Conservation (phyloP, 208 protist species). For the Acanthamoeba rhysodes region DNA sequence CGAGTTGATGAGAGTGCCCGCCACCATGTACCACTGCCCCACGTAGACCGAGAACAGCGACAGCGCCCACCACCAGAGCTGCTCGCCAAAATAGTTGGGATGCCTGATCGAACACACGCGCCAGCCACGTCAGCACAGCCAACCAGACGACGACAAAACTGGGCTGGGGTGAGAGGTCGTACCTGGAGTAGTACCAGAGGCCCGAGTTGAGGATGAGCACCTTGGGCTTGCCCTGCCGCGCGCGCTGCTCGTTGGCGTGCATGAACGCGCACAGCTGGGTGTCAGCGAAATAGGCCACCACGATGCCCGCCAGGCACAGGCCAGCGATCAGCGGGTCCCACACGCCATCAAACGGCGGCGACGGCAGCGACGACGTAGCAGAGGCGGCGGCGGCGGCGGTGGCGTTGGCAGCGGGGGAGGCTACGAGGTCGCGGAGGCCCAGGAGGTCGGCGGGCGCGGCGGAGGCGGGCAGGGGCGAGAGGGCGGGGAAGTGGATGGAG, state of each 20-base stretch:
- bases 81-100: constrained; percentile 76
- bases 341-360: constrained; percentile 26
- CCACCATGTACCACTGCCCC: constrained; percentile 59
- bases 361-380: background rate
- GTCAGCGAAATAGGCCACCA: constrained; percentile 70
- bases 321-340: constrained; percentile 50
- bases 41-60: constrained; percentile 38
- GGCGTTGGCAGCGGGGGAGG: background rate
- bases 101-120: background rate
- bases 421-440: background rate
- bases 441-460: background rate
- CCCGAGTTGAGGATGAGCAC: constrained; percentile 63
- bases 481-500: constrained; percentile 60
- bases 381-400: background rate
- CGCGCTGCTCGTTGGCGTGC: constrained; percentile 67
- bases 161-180: background rate
- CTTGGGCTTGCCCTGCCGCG: constrained; percentile 62
- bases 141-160: background rate
- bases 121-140: background rate
- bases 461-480: constrained; percentile 8
- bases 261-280: constrained; percentile 75
- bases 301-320: constrained; percentile 55
- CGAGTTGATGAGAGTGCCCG: constrained; percentile 73
- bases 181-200: constrained; percentile 75
- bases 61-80: constrained; percentile 71